Evolutionary conservation across 1,284 basidiomycete genomes (phyloP).

Genomic region (Bondarzewia mesenterica): DNA sequence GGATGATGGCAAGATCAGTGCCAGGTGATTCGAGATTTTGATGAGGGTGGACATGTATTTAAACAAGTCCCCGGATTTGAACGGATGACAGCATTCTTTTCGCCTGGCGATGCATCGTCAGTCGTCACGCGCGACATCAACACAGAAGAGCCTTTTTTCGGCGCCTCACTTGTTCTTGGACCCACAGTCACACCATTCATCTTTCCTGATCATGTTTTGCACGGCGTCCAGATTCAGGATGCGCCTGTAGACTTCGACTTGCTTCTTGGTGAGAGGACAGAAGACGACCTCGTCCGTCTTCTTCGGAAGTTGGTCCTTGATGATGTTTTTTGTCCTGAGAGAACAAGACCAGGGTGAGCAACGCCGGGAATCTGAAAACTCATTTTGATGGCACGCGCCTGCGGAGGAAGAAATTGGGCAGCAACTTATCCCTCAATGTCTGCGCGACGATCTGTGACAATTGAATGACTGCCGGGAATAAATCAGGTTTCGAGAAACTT

Average conservation of each 20-base stretch:
- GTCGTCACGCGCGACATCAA: neutral
- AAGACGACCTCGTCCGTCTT: constrained; percentile 87
- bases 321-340: constrained; percentile 72
- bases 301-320: constrained; percentile 69
- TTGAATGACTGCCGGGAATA: neutral
- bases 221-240: constrained; percentile 55
- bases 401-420: constrained; percentile 73
- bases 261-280: constrained; percentile 67
- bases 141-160: neutral
- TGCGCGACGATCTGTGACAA: constrained; percentile 39
- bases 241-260: constrained; percentile 64
- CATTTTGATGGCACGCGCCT: constrained; percentile 35
- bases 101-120: constrained; percentile 33
- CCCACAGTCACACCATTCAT: constrained; percentile 69
- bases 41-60: constrained; percentile 72
- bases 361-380: neutral
- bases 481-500: constrained; percentile 14
- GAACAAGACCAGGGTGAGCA: constrained; percentile 1
- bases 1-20: constrained; percentile 38
- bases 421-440: constrained; percentile 53
- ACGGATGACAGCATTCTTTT: constrained; percentile 57
- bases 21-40: constrained; percentile 82
- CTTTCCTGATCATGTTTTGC: constrained; percentile 57
- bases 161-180: constrained; percentile 39
- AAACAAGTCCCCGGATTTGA: constrained; percentile 55